These are phyloP conservation scores for Gnetum montanum DNA, from an alignment of 75 land plant genomes.

Conservation along the genomic window DNA sequence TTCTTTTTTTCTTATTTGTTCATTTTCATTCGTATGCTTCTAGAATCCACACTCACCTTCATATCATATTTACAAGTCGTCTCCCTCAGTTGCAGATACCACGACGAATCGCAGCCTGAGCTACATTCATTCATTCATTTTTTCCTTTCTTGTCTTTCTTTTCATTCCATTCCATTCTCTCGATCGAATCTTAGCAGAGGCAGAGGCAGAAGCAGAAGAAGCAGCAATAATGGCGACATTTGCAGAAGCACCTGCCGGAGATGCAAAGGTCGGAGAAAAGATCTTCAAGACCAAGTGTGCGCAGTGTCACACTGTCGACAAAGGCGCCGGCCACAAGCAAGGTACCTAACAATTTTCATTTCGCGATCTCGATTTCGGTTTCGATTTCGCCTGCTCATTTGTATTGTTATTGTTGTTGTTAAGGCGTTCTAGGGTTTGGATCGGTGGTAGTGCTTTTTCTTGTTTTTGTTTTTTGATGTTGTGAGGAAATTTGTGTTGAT, in stretches of 20 bases:
- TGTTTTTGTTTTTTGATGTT: no score
- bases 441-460: not conserved
- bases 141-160: no score
- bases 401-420: not conserved
- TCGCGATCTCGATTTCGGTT: not conserved
- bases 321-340: conserved; percentile 80
- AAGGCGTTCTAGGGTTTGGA: not conserved
- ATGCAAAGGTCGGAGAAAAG: conserved; percentile 57
- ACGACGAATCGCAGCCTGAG: no score
- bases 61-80: no score
- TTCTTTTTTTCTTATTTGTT: no score
- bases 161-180: no score
- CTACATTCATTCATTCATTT: no score
- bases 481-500: not conserved
- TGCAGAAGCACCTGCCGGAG: conserved; percentile 60
- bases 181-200: no score
- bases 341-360: conserved; percentile 20
- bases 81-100: no score
- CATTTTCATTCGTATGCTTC: no score
- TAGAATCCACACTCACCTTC: no score
- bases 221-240: conserved; percentile 40
- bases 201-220: no score
- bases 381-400: not conserved
- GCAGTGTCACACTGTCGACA: conserved; percentile 80
- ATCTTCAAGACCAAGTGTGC: conserved; percentile 86